Percentiles rank a stretch among this genome's conserved stretches.
Conservation (phyloP, 2,329 filamentous ascomycete genomes). For the Pseudogymnoascus sp. region DNA sequence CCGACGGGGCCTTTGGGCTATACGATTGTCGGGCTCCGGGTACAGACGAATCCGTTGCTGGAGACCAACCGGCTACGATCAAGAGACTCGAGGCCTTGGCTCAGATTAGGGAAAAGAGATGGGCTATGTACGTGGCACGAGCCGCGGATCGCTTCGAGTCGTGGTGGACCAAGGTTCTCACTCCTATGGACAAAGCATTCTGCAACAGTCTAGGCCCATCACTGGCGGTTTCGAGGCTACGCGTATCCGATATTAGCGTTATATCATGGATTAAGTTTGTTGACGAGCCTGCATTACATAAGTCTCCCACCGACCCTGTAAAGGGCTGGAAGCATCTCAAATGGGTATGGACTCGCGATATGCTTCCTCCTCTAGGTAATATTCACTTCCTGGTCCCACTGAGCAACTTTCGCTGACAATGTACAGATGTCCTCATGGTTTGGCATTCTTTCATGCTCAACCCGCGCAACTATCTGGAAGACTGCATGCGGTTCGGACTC, state of each 20-base stretch:
- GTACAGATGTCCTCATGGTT: slow-evolving; percentile 64
- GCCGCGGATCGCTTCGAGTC: slow-evolving; percentile 59
- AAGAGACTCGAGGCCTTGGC: slow-evolving; percentile 38
- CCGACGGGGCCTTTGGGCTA: slow-evolving; percentile 59
- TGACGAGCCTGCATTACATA: not conserved
- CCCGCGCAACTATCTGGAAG: slow-evolving; percentile 65
- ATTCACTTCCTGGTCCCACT: not conserved
- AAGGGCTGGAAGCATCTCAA: not conserved
- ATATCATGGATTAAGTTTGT: not conserved
- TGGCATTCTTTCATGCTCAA: slow-evolving; percentile 77
- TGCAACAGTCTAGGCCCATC: not conserved
- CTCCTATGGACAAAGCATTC: slow-evolving; percentile 14
- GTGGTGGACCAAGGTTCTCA: slow-evolving; percentile 49
- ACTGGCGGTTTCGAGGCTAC: not conserved
- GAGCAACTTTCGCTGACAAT: slow-evolving; percentile 11
- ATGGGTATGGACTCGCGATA: slow-evolving; percentile 32
- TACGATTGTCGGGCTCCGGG: slow-evolving; percentile 33
- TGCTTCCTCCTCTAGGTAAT: slow-evolving; percentile 52
- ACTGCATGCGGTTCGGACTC: slow-evolving; percentile 53
- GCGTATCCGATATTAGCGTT: not conserved
- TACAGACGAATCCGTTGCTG: slow-evolving; percentile 8
- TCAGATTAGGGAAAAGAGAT: slow-evolving; percentile 61
- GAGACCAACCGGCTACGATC: slow-evolving; percentile 29
- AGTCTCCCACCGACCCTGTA: not conserved
- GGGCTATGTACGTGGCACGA: slow-evolving; percentile 60